Evolutionary conservation across 2,329 filamentous ascomycete species (phyloP), one percentile per base, ranked within the genome.

Genomic region (Alternaria tenuissima): DNA sequence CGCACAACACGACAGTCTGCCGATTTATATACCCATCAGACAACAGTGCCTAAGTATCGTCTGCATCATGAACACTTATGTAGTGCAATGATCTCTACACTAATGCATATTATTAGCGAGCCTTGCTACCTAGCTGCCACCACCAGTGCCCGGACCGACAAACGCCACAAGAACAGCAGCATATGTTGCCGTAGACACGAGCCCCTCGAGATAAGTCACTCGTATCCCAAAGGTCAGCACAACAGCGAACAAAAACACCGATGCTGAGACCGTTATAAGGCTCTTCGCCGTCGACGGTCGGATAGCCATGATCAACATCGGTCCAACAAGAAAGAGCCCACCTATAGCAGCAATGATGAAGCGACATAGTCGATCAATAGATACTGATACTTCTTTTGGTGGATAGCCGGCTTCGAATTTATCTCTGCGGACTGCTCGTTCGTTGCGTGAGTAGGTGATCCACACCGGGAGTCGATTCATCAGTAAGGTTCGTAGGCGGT

Each of bases 191-290:
- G 43, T 32, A 3, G 43, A 47, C 0, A 47, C 43, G 28, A 47
- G 26, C 3, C 16, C 43, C n/a, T 47, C 43, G 3, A 32, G 1
- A 1, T 47, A 9, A 0, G 43, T 30, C n/a, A 12, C 28, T 8
- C n/a, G 2, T 9, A 47, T 3, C 5, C 26, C 43, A 2, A 47
- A 47, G 0, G 43, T 18, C 0, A 47, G 3, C 5, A 8, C n/a
- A 4, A 47, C 4, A 4, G 26, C 43, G 26, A 47, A 47, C 1
- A 20, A 1, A 1, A 47, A 47, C 0, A 20, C 43, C 1, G n/a
- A 32, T 0, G 14, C 0, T 0, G 26, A 47, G 0, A 47, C 26
- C 5, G 26, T 47, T 1, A 47, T 32, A 0, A 47, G 43, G 11
- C 43, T 47, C 3, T 47, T 47, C 26, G 11, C 11, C n/a, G 11